Percentiles rank a stretch among this genome's conserved stretches.
Conservation (phyloP, 2,329 filamentous ascomycete species). For the Venturia oleaginea region DNA sequence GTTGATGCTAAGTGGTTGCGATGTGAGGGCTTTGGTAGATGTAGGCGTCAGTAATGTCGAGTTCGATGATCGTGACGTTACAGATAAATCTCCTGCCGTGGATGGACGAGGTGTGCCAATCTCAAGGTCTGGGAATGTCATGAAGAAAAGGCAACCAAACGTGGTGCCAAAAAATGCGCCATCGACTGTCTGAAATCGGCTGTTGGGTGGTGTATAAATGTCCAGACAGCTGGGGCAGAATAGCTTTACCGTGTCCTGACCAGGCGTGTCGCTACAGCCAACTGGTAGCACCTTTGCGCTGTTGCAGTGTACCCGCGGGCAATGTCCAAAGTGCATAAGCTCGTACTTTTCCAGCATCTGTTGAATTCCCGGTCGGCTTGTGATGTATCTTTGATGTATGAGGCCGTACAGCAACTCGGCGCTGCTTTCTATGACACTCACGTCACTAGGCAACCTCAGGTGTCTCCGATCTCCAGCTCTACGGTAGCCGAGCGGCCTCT, state of each 20-base stretch:
- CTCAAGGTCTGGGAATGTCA: constrained; percentile 96
- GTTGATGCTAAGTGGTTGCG: constrained; percentile 57
- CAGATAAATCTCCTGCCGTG: constrained; percentile 22
- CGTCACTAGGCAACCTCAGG: constrained; percentile 79
- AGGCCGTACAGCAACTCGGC: constrained; percentile 97
- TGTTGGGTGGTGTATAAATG: constrained; percentile 95
- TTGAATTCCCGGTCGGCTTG: constrained; percentile 88
- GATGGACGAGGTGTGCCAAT: constrained; percentile 38
- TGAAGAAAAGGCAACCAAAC: constrained; percentile 93
- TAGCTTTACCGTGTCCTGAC: constrained; percentile 94
- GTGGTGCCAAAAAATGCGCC: constrained; percentile 97
- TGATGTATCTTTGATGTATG: constrained; percentile 98
- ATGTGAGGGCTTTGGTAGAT: constrained; percentile 21
- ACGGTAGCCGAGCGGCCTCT: constrained; percentile 50
- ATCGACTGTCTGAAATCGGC: constrained; percentile 92
- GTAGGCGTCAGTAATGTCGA: constrained; percentile 26
- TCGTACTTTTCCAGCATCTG: constrained; percentile 99
- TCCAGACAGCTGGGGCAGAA: constrained; percentile 96
- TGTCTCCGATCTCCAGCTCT: constrained; percentile 52
- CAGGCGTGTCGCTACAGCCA: constrained; percentile 86
- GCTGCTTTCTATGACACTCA: constrained; percentile 92
- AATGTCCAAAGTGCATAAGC: constrained; percentile 88
- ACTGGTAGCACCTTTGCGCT: constrained; percentile 86
- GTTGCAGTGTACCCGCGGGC: constrained; percentile 89
- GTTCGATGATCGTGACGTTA: constrained; percentile 26